These are phyloP conservation scores for Bipolaris bicolor DNA, from an alignment of 2,329 filamentous ascomycete genomes.

Conservation along the genomic window DNA sequence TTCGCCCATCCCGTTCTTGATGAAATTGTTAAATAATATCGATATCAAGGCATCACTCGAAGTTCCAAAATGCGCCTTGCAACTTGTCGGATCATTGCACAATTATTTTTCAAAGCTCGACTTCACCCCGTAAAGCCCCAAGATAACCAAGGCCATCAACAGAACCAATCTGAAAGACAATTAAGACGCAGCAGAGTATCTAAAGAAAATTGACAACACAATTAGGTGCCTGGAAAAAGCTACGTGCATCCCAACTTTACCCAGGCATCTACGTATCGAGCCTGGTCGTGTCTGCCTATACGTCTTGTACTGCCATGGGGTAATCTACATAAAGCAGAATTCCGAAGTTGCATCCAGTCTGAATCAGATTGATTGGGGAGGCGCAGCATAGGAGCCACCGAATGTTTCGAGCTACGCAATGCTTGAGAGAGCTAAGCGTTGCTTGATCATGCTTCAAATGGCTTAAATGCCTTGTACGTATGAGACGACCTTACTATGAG, in stretches of 20 bases:
- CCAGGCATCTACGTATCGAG: too few species aligned
- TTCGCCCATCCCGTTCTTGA: background rate
- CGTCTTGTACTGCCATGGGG: background rate
- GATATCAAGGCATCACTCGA: too few species aligned
- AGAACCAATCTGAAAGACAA: background rate
- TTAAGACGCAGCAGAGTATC: too few species aligned
- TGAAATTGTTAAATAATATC: background rate
- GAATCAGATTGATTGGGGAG: background rate
- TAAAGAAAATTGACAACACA: background rate
- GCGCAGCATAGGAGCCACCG: background rate
- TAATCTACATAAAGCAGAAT: background rate
- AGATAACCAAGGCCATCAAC: too few species aligned
- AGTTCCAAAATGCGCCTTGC: too few species aligned
- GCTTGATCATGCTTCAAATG: background rate
- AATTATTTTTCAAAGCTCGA: background rate
- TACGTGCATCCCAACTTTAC: background rate
- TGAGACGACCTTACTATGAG: too few species aligned
- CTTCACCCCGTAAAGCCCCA: background rate
- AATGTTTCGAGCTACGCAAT: background rate
- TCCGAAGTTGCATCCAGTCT: too few species aligned
- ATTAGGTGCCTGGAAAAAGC: background rate
- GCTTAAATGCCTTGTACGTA: background rate
- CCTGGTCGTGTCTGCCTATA: background rate
- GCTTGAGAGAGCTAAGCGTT: too few species aligned
- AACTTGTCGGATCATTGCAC: too few species aligned